Conservation (phyloP, 169 alveolate species). For the Sarcocystis neurona region DNA sequence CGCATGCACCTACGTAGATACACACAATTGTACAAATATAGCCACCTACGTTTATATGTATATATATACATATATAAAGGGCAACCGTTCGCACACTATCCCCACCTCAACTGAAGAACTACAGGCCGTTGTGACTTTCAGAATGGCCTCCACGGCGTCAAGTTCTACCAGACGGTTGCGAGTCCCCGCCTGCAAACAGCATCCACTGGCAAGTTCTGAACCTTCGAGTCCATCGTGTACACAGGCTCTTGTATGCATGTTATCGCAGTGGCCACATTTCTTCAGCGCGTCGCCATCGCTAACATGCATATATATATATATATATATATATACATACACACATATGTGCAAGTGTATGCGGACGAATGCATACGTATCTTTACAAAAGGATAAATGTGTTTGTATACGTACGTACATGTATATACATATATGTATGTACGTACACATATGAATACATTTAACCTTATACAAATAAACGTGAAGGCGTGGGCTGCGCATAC, state of each 20-base stretch:
- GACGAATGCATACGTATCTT: background rate
- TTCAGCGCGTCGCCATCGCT: background rate
- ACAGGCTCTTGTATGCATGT: too few species aligned
- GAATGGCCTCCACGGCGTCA: conserved; percentile 62
- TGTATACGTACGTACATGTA: background rate
- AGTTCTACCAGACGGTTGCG: conserved; percentile 45
- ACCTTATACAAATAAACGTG: too few species aligned
- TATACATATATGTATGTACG: background rate
- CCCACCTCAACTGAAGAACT: conserved; percentile 43
- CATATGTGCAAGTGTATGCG: background rate
- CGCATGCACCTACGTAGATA: background rate
- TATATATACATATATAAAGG: background rate
- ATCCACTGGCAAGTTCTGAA: background rate
- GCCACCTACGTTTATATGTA: background rate
- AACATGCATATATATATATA: background rate
- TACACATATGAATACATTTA: background rate
- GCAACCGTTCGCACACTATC: background rate
- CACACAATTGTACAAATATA: background rate
- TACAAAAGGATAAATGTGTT: background rate
- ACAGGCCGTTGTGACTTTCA: conserved; percentile 61
- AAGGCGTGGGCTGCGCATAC: too few species aligned
- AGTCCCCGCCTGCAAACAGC: conserved; percentile 38
- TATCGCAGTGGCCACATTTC: too few species aligned
- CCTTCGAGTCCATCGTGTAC: too few species aligned
- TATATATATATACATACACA: background rate